Evolutionary conservation across 768 basidiomycete genomes (phyloP).

Genomic region (Plicaturopsis crispa): DNA sequence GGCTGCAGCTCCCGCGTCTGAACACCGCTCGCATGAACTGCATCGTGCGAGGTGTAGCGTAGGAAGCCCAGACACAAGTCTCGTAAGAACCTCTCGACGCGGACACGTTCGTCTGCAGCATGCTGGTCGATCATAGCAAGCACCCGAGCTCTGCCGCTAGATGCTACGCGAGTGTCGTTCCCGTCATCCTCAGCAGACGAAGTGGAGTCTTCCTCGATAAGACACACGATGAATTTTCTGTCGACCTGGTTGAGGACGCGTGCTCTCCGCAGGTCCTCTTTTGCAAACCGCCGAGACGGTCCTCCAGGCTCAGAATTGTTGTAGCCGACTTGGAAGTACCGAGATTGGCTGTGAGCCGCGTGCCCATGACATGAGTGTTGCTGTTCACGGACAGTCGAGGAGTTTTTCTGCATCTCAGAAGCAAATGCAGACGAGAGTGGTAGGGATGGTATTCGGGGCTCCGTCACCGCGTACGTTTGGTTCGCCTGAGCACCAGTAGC

Average conservation of each 20-base stretch:
- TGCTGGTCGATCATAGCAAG: conserved; percentile 93
- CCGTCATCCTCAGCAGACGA: conserved; percentile 8
- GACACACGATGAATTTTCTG: conserved; percentile 82
- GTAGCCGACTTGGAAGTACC: conserved; percentile 4
- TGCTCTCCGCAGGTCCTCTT: conserved; percentile 48
- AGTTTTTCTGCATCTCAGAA: conserved; percentile 5
- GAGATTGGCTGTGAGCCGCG: conserved; percentile 5
- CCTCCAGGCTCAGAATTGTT: conserved; percentile 6
- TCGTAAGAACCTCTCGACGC: conserved; percentile 78
- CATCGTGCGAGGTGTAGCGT: conserved; percentile 24
- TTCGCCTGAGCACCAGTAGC: conserved; percentile 36
- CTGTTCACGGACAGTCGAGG: conserved; percentile 5
- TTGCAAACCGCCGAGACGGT: conserved; percentile 34
- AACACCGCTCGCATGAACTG: conserved; percentile 22
- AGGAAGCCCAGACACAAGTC: conserved; percentile 70
- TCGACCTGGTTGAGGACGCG: conserved; percentile 81
- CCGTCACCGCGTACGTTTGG: conserved; percentile 40
- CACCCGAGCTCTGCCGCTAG: conserved; percentile 16
- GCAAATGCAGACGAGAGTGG: conserved; percentile 8
- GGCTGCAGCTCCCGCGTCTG: conserved; percentile 39
- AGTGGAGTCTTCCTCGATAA: conserved; percentile 27
- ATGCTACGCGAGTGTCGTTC: conserved; percentile 11
- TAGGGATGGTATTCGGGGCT: conserved; percentile 38
- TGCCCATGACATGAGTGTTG: conserved; percentile 6
- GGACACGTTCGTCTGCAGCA: conserved; percentile 93